Percentiles rank a stretch among this genome's conserved stretches.
Conservation (phyloP, 129 eudicot species). For the Centrapalus pauciflorus region DNA sequence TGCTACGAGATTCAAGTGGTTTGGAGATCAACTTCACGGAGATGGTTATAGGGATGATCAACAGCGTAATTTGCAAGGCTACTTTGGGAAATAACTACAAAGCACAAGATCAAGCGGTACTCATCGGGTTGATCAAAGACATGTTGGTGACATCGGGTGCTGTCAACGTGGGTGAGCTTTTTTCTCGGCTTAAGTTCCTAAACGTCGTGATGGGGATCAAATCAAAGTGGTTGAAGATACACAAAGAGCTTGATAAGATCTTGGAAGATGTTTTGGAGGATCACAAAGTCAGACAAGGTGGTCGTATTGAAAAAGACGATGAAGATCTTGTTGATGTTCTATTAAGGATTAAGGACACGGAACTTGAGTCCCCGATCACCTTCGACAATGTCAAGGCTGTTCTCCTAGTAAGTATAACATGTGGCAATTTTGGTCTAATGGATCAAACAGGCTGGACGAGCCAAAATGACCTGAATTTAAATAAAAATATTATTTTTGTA, state of each 20-base stretch:
- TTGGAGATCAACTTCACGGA: not conserved
- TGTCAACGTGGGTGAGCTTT: constrained; percentile 6
- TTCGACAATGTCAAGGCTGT: constrained; percentile 10
- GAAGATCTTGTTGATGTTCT: constrained; percentile 29
- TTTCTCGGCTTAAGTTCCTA: constrained; percentile 5
- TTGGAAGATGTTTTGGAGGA: constrained; percentile 21
- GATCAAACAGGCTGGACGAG: no score
- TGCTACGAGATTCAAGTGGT: not conserved
- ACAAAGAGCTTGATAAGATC: not conserved
- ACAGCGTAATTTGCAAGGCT: not conserved
- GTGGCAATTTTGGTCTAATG: no score
- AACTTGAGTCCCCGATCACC: constrained; percentile 2
- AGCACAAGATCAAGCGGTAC: not conserved
- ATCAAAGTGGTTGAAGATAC: not conserved
- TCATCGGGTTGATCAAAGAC: not conserved
- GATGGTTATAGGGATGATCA: not conserved
- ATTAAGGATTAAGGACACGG: constrained; percentile 14
- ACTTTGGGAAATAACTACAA: not conserved
- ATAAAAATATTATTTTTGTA: not conserved
- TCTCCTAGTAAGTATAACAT: constrained; percentile 1
- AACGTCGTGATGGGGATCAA: not conserved
- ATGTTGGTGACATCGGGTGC: not conserved
- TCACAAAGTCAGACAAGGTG: not conserved
- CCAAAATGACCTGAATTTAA: no score
- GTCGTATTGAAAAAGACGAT: not conserved